Percentiles rank a stretch among this genome's conserved stretches.
These are phyloP conservation scores for Paracamarosporium sp. DNA, from an alignment of 2,329 filamentous ascomycete species.

Conservation along the genomic window DNA sequence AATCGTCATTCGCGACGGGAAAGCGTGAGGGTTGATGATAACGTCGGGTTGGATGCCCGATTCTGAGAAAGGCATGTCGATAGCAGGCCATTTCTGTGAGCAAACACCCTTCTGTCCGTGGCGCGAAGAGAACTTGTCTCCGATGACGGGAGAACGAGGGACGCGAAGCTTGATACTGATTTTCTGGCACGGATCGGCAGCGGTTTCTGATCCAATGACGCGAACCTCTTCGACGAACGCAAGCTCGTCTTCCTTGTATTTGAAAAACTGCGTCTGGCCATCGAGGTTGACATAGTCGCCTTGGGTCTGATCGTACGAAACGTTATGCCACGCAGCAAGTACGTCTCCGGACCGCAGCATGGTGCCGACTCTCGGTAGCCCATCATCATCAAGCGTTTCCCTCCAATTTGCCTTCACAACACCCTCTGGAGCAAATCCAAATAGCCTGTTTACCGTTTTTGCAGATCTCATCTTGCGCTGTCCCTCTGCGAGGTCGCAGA, in stretches of 20 bases:
- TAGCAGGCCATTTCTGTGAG: slow-evolving; percentile 92
- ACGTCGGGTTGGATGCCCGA: slow-evolving; percentile 95
- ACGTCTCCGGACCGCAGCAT: slow-evolving; percentile 81
- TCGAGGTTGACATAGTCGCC: slow-evolving; percentile 85
- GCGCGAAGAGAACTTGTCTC: slow-evolving; percentile 98
- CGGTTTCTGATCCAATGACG: slow-evolving; percentile 83
- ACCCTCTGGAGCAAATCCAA: slow-evolving; percentile 85
- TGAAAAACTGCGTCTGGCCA: slow-evolving; percentile 83
- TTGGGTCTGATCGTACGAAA: slow-evolving; percentile 74
- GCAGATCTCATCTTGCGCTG: slow-evolving; percentile 68
- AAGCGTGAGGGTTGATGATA: slow-evolving; percentile 99
- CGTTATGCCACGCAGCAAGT: slow-evolving; percentile 88
- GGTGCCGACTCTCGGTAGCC: slow-evolving; percentile 80
- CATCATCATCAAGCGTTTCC: slow-evolving; percentile 82
- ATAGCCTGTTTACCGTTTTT: slow-evolving; percentile 78
- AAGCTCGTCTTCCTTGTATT: slow-evolving; percentile 90
- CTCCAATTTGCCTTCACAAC: slow-evolving; percentile 74
- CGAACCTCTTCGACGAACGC: slow-evolving; percentile 94
- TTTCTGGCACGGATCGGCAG: slow-evolving; percentile 82
- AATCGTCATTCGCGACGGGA: slow-evolving; percentile 99
- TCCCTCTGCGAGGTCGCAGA: slow-evolving; percentile 84
- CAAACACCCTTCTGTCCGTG: slow-evolving; percentile 98
- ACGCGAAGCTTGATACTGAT: slow-evolving; percentile 93
- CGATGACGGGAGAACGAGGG: slow-evolving; percentile 88
- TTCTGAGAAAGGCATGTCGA: slow-evolving; percentile 97